A percentile compares a stretch with the other conserved stretches of the same genome.
phyloP scores from a whole-genome alignment of 139 green algal species.

The Coelastrella sp. region DNA sequence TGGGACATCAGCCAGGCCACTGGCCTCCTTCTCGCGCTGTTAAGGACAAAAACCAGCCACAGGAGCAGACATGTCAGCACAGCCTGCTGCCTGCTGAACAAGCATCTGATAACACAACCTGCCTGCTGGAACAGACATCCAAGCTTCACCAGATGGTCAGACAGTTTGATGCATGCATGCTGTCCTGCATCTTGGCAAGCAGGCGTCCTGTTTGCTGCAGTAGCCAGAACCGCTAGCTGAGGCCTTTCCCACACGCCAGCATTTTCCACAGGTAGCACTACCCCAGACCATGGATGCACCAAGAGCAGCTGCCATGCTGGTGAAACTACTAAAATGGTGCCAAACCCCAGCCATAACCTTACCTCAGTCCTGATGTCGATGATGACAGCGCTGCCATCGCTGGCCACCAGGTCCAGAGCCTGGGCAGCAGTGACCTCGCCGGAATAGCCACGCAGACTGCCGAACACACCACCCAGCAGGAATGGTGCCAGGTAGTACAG shows the following conservation, averaged over 20 bases:
- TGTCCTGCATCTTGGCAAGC: too few relatives aligned
- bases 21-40: constrained; percentile 81
- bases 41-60: not conserved
- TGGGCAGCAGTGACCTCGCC: constrained; percentile 68
- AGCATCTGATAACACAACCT: too few relatives aligned
- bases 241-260: too few relatives aligned
- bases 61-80: not conserved
- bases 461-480: constrained; percentile 62
- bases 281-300: too few relatives aligned
- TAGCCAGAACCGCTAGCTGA: too few relatives aligned
- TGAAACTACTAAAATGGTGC: not conserved
- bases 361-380: constrained; percentile 83
- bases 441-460: constrained; percentile 68
- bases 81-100: too few relatives aligned
- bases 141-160: too few relatives aligned
- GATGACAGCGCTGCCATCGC: constrained; percentile 70
- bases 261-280: too few relatives aligned
- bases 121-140: too few relatives aligned
- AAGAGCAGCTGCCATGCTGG: too few relatives aligned
- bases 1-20: constrained; percentile 86
- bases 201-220: too few relatives aligned
- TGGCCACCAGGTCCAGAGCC: constrained; percentile 71
- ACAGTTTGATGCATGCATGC: too few relatives aligned
- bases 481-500: constrained; percentile 62
- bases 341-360: not conserved